Conservation (phyloP, 345 rosid species). For the Garcia nutans region DNA sequence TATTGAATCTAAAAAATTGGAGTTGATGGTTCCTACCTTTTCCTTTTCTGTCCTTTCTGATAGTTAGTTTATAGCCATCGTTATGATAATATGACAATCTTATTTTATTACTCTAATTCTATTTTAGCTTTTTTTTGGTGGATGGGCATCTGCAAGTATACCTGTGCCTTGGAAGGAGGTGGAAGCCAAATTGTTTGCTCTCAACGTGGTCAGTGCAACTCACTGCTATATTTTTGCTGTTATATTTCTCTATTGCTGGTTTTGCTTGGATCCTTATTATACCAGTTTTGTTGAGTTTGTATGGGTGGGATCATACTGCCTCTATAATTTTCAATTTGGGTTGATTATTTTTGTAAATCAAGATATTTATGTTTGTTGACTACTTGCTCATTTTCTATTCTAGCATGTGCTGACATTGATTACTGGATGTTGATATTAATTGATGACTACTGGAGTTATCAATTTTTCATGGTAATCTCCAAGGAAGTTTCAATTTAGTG, state of each 20-base stretch:
- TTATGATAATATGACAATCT: slow-evolving; percentile 6
- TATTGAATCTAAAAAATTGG: neutral
- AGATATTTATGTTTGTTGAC: too few relatives aligned
- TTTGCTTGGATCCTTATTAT: neutral
- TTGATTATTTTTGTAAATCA: too few relatives aligned
- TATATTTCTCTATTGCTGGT: neutral
- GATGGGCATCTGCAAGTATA: slow-evolving; percentile 55
- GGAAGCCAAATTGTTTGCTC: slow-evolving; percentile 75
- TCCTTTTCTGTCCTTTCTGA: neutral
- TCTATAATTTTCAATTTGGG: too few relatives aligned
- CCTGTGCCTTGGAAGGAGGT: slow-evolving; percentile 77
- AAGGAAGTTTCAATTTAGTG: neutral
- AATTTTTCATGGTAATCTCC: neutral
- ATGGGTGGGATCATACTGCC: neutral
- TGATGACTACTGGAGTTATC: neutral
- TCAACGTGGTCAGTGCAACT: slow-evolving; percentile 63
- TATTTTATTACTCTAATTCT: slow-evolving; percentile 14
- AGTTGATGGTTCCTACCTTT: neutral
- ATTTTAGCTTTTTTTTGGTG: slow-evolving; percentile 62
- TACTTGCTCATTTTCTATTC: too few relatives aligned
- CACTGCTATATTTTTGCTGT: neutral
- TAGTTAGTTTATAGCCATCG: neutral
- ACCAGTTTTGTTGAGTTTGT: neutral
- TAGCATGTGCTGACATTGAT: too few relatives aligned
- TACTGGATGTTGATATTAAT: neutral